These are phyloP conservation scores for Geranomyces michiganensis DNA, from an alignment of 192 early-diverging fungal genomes.

Conservation along the genomic window DNA sequence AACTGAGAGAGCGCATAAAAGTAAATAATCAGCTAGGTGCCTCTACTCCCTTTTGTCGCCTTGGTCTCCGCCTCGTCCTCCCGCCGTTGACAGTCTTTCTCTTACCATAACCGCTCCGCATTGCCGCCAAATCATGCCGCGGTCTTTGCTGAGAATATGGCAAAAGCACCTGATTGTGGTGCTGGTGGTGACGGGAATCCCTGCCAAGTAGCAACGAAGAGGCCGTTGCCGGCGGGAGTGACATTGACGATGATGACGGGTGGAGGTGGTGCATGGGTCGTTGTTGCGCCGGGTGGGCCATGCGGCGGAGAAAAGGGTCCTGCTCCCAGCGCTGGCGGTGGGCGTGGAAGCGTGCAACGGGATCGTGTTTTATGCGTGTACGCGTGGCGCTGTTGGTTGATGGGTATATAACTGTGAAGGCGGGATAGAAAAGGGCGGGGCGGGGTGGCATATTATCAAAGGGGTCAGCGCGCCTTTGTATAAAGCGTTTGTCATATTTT, in stretches of 20 bases:
- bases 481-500: too few relatives aligned
- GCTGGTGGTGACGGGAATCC: too few relatives aligned
- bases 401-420: neutral
- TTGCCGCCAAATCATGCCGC: neutral
- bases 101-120: constrained; percentile 7
- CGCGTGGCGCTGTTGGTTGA: constrained; percentile 2
- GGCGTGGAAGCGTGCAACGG: constrained; percentile 40
- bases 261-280: neutral
- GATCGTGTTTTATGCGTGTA: constrained; percentile 31
- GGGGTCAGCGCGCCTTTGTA: too few relatives aligned
- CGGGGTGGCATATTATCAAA: too few relatives aligned
- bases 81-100: neutral
- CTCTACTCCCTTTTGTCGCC: neutral
- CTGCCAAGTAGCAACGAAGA: too few relatives aligned
- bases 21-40: neutral
- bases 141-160: neutral
- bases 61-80: neutral
- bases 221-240: too few relatives aligned
- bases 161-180: neutral
- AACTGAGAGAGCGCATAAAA: constrained; percentile 14
- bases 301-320: constrained; percentile 35
- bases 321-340: constrained; percentile 30
- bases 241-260: neutral
- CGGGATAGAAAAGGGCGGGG: neutral
- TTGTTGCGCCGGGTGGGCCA: neutral